These are phyloP conservation scores for Xylaria hypoxylon DNA, from an alignment of 2,329 filamentous ascomycete genomes.

Conservation along the genomic window DNA sequence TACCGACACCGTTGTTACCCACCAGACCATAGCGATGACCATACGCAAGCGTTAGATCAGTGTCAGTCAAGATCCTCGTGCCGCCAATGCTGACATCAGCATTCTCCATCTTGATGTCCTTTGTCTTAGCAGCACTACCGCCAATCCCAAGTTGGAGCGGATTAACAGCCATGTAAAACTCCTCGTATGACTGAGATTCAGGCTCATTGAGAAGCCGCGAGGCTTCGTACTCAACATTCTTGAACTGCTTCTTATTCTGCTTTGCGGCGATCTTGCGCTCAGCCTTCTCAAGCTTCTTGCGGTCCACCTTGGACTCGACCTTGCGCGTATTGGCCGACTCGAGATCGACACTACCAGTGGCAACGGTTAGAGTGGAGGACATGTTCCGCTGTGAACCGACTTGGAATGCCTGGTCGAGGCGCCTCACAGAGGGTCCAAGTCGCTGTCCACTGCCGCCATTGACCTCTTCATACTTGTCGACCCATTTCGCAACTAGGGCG, in stretches of 20 bases:
- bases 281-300: slow-evolving; percentile 99
- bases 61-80: slow-evolving; percentile 88
- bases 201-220: slow-evolving; percentile 87
- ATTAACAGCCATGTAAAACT: slow-evolving; percentile 99
- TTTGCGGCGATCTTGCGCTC: slow-evolving; percentile 98
- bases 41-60: slow-evolving; percentile 88
- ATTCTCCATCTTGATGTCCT: slow-evolving; percentile 98
- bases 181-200: slow-evolving; percentile 92
- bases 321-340: slow-evolving; percentile 94
- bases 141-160: slow-evolving; percentile 85
- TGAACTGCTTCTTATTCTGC: slow-evolving; percentile 98
- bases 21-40: slow-evolving; percentile 96
- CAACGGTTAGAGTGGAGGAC: slow-evolving; percentile 91
- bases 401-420: slow-evolving; percentile 93
- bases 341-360: slow-evolving; percentile 86
- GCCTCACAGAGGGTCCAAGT: slow-evolving; percentile 81
- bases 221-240: slow-evolving; percentile 97
- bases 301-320: slow-evolving; percentile 96
- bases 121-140: slow-evolving; percentile 84
- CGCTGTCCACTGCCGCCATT: slow-evolving; percentile 79
- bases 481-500: slow-evolving; percentile 89
- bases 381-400: slow-evolving; percentile 95
- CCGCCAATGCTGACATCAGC: slow-evolving; percentile 95
- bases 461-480: slow-evolving; percentile 79
- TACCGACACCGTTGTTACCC: slow-evolving; percentile 99